Evolutionary conservation across 2,329 filamentous ascomycete genomes (phyloP).

Genomic region (Scolecobasidium constrictum): DNA sequence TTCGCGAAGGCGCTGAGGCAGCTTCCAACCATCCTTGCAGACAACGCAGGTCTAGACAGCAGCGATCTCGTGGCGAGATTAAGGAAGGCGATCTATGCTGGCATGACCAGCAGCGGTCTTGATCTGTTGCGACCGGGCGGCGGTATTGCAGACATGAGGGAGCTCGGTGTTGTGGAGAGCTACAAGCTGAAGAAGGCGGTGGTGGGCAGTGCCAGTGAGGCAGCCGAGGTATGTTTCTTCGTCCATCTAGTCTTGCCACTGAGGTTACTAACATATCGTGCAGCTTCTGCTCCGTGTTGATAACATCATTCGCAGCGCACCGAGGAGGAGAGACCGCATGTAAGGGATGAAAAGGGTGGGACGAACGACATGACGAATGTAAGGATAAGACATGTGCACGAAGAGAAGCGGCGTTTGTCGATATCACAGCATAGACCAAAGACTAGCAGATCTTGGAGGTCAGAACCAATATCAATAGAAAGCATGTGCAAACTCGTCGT

Average conservation of each 20-base stretch:
- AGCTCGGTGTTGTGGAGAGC: conserved; percentile 89
- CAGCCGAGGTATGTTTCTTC: conserved; percentile 68
- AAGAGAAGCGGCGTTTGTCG: too few relatives aligned
- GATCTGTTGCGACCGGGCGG: conserved; percentile 84
- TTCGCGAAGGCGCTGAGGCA: conserved; percentile 86
- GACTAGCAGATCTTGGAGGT: too few relatives aligned
- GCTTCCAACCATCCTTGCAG: conserved; percentile 89
- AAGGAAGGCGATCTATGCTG: conserved; percentile 89
- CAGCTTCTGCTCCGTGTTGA: conserved; percentile 86
- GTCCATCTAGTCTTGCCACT: conserved; percentile 7
- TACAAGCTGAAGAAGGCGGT: conserved; percentile 99
- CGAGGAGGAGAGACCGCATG: conserved; percentile 69
- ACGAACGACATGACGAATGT: too few relatives aligned
- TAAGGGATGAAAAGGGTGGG: too few relatives aligned
- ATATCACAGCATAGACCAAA: too few relatives aligned
- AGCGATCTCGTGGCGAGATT: conserved; percentile 86
- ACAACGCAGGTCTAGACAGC: conserved; percentile 94
- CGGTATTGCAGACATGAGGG: conserved; percentile 89
- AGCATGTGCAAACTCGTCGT: too few relatives aligned
- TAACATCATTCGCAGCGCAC: conserved; percentile 93
- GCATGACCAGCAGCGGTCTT: conserved; percentile 82
- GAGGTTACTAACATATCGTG: conserved; percentile 20
- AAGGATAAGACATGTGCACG: too few relatives aligned
- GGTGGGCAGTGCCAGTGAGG: conserved; percentile 90
- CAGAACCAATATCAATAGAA: too few relatives aligned